phyloP scores from a whole-genome alignment of 2,329 filamentous ascomycete genomes.

The Aspergillus versicolor region DNA sequence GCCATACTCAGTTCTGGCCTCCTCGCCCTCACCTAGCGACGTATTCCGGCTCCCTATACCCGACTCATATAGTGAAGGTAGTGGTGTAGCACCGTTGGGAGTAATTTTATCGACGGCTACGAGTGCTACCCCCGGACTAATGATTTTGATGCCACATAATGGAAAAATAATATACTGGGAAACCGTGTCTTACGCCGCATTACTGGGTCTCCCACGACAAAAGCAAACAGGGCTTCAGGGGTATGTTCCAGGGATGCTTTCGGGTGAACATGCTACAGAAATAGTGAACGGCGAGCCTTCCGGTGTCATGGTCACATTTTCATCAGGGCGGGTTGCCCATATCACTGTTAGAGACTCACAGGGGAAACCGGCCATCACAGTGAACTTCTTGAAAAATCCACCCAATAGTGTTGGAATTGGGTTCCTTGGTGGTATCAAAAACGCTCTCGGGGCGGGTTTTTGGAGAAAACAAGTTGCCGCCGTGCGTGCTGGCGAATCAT shows the following conservation, averaged over 20 bases:
- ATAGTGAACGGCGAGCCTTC: conserved; percentile 82
- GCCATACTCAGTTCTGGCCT: conserved; percentile 65
- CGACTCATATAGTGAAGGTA: conserved; percentile 63
- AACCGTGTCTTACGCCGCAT: conserved; percentile 84
- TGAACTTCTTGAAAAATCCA: conserved; percentile 70
- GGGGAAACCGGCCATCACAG: conserved; percentile 76
- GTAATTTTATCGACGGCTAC: conserved; percentile 77
- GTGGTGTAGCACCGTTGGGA: conserved; percentile 76
- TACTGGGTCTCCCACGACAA: conserved; percentile 78
- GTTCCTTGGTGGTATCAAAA: conserved; percentile 77
- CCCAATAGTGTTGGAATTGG: conserved; percentile 55
- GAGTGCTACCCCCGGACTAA: conserved; percentile 77
- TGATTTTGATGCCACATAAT: conserved; percentile 78
- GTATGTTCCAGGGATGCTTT: conserved; percentile 69
- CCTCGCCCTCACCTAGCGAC: conserved; percentile 48
- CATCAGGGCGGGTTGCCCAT: conserved; percentile 81
- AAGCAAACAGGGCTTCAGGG: conserved; percentile 78
- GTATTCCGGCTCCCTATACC: conserved; percentile 79
- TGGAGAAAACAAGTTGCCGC: conserved; percentile 77
- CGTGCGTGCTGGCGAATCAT: conserved; percentile 70
- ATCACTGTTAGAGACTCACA: conserved; percentile 82
- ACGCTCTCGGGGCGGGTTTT: conserved; percentile 68
- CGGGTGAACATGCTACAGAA: conserved; percentile 73
- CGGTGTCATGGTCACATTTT: conserved; percentile 82
- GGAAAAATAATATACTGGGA: conserved; percentile 95